A percentile compares a stretch with the other conserved stretches of the same genome.
Conservation (phyloP, 2,329 filamentous ascomycete species). For the Cladophialophora psammophila region DNA sequence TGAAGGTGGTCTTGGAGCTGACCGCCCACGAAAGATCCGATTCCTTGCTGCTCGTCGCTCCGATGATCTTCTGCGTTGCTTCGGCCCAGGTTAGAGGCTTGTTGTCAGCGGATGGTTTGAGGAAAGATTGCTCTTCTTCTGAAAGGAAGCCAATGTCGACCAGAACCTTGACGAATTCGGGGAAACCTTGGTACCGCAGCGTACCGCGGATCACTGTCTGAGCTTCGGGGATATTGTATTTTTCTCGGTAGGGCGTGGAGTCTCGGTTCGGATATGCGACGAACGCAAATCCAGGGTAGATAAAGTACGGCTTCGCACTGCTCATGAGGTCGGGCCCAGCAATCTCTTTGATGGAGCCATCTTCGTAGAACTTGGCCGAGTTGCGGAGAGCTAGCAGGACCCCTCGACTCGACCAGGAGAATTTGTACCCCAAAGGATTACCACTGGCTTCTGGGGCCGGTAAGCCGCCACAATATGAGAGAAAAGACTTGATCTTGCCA, state of each 20-base stretch:
- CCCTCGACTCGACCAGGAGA: constrained; percentile 81
- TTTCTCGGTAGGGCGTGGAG: constrained; percentile 83
- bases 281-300: constrained; percentile 87
- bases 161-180: constrained; percentile 84
- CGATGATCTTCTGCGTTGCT: constrained; percentile 78
- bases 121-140: constrained; percentile 70
- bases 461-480: constrained; percentile 84
- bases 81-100: constrained; percentile 82
- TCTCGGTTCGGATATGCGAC: constrained; percentile 95
- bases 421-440: constrained; percentile 94
- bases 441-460: constrained; percentile 69
- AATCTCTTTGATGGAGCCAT: constrained; percentile 69
- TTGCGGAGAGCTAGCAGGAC: constrained; percentile 88
- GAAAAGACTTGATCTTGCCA: constrained; percentile 83
- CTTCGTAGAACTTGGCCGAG: constrained; percentile 80
- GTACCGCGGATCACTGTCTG: constrained; percentile 86
- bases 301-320: constrained; percentile 85
- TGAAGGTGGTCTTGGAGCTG: constrained; percentile 76
- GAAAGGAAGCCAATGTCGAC: constrained; percentile 89
- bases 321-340: constrained; percentile 77
- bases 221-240: constrained; percentile 90
- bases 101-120: constrained; percentile 47
- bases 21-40: constrained; percentile 77
- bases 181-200: constrained; percentile 87
- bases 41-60: constrained; percentile 69